phyloP scores from a whole-genome alignment of 176 grass and related monocot species.

The sorghum (Sorghum bicolor) region Sorghum_bicolor_NCBIv3 NC_012873.2:53695001-53695500 shows the following conservation, averaged over 20 bases:
- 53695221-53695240: conserved; percentile 62
- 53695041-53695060: conserved; percentile 21
- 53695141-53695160: conserved; percentile 29
- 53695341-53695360: neutral
- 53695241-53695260: conserved; percentile 73
- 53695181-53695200: conserved; percentile 40
- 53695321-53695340: neutral
- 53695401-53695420: neutral
- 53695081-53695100: conserved; percentile 1
- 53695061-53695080: conserved; percentile 34
- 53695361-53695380: neutral
- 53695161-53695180: conserved; percentile 54
- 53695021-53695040: conserved; percentile 35
- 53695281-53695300: neutral
- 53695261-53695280: conserved; percentile 18
- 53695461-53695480: neutral
- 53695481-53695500: neutral
- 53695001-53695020: conserved; percentile 9
- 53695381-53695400: neutral
- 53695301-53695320: neutral
- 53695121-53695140: conserved; percentile 58
- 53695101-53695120: conserved; percentile 37
- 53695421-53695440: neutral
- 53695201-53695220: conserved; percentile 87
- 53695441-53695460: neutral